phyloP scores from a whole-genome alignment of 2,329 filamentous ascomycete genomes.

The Pseudogymnoascus destructans region DNA sequence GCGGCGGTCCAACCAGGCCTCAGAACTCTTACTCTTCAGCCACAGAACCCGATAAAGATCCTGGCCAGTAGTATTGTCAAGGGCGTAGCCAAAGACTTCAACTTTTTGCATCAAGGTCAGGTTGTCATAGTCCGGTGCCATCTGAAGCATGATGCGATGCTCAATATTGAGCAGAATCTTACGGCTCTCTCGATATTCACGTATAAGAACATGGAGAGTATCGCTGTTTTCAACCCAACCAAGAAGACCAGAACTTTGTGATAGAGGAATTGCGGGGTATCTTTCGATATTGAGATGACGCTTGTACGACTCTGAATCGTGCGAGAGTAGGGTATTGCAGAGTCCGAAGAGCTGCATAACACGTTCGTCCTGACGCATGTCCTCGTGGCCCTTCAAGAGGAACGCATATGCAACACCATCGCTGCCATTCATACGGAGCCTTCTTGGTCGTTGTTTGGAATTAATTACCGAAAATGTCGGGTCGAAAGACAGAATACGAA shows the following conservation, averaged over 20 bases:
- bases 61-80: slow-evolving; percentile 98
- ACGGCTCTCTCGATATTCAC: slow-evolving; percentile 91
- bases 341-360: slow-evolving; percentile 99
- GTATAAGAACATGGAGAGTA: slow-evolving; percentile 88
- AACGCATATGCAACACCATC: slow-evolving; percentile 83
- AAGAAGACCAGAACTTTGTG: slow-evolving; percentile 86
- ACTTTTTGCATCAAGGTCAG: slow-evolving; percentile 99
- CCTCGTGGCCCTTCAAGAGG: slow-evolving; percentile 94
- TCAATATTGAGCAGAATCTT: slow-evolving; percentile 99
- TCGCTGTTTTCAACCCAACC: slow-evolving; percentile 98
- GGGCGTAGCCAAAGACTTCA: slow-evolving; percentile 95
- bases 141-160: slow-evolving; percentile 98
- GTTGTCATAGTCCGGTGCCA: slow-evolving; percentile 98
- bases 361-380: slow-evolving; percentile 96
- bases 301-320: slow-evolving; percentile 94
- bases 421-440: slow-evolving; percentile 76
- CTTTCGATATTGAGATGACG: slow-evolving; percentile 91
- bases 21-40: slow-evolving; percentile 97
- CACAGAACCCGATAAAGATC: slow-evolving; percentile 95
- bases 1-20: slow-evolving; percentile 91
- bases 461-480: slow-evolving; percentile 83
- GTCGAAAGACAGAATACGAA: slow-evolving; percentile 81
- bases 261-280: slow-evolving; percentile 92
- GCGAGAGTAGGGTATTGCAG: slow-evolving; percentile 86
- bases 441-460: slow-evolving; percentile 90